A percentile compares a stretch with the other conserved stretches of the same genome.
Conservation (phyloP, 108 stramenopile genomes). For the Aurantiochytrium sp. region DNA sequence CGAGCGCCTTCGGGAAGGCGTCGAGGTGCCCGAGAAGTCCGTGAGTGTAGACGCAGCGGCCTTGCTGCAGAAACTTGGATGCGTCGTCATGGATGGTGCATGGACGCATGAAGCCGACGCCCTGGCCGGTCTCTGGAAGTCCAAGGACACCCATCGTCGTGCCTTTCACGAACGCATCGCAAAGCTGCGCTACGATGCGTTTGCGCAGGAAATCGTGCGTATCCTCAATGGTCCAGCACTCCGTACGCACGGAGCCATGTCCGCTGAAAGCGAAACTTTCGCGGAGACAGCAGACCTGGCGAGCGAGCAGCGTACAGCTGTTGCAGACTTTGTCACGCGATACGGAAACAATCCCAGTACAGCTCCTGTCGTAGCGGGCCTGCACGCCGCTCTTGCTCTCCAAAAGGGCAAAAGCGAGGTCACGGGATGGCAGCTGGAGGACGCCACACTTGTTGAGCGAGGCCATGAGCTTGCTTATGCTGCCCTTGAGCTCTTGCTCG, state of each 20-base stretch:
- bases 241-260: background rate
- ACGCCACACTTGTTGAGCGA: background rate
- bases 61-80: background rate
- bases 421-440: background rate
- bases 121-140: background rate
- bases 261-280: background rate
- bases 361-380: background rate
- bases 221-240: background rate
- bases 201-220: background rate
- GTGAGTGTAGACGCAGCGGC: background rate
- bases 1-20: background rate
- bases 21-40: background rate
- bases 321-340: background rate
- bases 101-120: background rate
- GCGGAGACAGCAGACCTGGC: background rate
- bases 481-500: background rate
- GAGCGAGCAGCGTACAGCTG: background rate
- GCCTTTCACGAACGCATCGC: background rate
- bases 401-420: background rate
- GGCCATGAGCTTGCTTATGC: background rate
- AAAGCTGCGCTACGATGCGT: background rate
- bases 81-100: background rate
- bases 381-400: background rate
- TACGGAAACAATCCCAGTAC: background rate
- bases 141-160: background rate